Evolutionary conservation across 164 flowering plant genomes (phyloP).

Genomic region (Magnolia changhungtana): DNA sequence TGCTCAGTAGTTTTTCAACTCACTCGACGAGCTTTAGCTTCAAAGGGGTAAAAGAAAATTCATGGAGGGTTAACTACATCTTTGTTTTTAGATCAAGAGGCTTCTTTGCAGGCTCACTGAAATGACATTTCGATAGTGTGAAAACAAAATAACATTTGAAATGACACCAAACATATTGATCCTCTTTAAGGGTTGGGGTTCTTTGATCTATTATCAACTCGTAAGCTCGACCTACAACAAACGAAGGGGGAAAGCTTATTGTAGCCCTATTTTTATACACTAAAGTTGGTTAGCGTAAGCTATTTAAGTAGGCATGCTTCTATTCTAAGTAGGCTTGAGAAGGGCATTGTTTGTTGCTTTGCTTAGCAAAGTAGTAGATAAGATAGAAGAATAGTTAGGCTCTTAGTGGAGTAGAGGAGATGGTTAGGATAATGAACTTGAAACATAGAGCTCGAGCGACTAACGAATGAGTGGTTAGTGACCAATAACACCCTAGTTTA

Average conservation of each 20-base stretch:
- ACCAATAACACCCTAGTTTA: not conserved
- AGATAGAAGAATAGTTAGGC: not conserved
- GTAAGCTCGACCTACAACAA: not conserved
- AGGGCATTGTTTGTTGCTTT: not conserved
- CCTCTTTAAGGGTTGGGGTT: too few relatives aligned
- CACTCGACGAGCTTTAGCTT: too few relatives aligned
- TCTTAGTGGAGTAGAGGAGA: not conserved
- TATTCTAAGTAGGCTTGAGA: not conserved
- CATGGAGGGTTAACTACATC: too few relatives aligned
- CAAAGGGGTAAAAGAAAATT: too few relatives aligned
- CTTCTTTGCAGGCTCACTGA: too few relatives aligned
- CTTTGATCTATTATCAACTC: too few relatives aligned
- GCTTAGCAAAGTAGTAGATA: not conserved
- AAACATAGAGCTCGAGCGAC: not conserved
- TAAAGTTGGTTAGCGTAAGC: not conserved
- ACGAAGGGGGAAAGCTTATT: not conserved
- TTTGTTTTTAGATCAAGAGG: too few relatives aligned
- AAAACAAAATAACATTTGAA: too few relatives aligned
- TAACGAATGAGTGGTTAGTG: not conserved
- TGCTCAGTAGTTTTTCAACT: too few relatives aligned
- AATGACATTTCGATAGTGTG: too few relatives aligned
- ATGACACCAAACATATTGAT: too few relatives aligned
- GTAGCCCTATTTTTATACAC: not conserved
- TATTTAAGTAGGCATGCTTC: not conserved
- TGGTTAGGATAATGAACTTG: not conserved